Percentiles rank a stretch among this genome's conserved stretches.
Conservation (phyloP, 345 rosid genomes). For the Hibiscus mutabilis region DNA sequence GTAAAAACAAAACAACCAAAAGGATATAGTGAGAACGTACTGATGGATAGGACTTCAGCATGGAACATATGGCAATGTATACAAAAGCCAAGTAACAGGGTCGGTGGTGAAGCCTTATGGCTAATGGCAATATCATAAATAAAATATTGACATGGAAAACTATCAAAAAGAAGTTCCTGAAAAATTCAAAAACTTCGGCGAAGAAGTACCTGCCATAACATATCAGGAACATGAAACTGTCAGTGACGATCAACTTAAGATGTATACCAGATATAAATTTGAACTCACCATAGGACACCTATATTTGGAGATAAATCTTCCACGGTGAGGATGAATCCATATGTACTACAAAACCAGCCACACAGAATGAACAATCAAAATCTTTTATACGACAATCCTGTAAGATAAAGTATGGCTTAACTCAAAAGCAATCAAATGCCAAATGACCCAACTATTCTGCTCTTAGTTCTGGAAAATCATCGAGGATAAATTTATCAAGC, state of each 20-base stretch:
- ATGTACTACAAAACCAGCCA: constrained; percentile 53
- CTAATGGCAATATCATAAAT: constrained; percentile 79
- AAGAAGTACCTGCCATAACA: constrained; percentile 78
- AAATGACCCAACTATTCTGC: not conserved
- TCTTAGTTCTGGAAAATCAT: not conserved
- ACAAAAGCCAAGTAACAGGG: constrained; percentile 91
- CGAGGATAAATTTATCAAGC: not conserved
- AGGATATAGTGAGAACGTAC: constrained; percentile 36
- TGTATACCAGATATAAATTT: not conserved
- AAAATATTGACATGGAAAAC: constrained; percentile 79
- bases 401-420: not conserved
- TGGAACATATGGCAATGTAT: constrained; percentile 68
- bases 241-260: not conserved
- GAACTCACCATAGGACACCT: constrained; percentile 78
- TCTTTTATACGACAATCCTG: not conserved
- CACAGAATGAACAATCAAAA: not conserved
- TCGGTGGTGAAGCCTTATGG: constrained; percentile 75
- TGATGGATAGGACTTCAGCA: constrained; percentile 92
- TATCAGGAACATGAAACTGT: constrained; percentile 2
- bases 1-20: not conserved
- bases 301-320: constrained; percentile 95
- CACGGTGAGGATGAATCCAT: constrained; percentile 85
- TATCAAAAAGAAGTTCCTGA: constrained; percentile 81
- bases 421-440: not conserved
- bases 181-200: constrained; percentile 90